Conservation (phyloP, 306 rosid species). For the Senna tora region DNA sequence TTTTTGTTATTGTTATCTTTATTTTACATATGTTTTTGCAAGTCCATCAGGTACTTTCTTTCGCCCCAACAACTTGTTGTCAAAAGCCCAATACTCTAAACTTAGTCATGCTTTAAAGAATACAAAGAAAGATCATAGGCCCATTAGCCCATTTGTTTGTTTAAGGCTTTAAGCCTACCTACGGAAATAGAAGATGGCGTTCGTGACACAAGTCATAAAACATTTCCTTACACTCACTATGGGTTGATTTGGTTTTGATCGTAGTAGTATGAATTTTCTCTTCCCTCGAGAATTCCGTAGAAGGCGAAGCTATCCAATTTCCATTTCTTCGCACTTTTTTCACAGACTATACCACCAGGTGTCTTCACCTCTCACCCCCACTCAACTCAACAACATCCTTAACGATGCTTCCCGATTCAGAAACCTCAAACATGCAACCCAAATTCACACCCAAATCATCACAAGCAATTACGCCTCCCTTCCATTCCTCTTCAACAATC, state of each 20-base stretch:
- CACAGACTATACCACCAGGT: not conserved
- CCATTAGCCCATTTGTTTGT: too few species aligned
- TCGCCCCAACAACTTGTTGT: too few species aligned
- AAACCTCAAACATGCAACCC: constrained; percentile 42
- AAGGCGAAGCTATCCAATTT: not conserved
- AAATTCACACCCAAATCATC: constrained; percentile 55
- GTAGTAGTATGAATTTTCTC: constrained; percentile 26
- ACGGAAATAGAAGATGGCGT: not conserved
- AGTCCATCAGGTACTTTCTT: too few species aligned
- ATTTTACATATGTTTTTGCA: too few species aligned
- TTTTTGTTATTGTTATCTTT: too few species aligned
- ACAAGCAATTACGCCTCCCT: constrained; percentile 32
- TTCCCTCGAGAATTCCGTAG: constrained; percentile 1
- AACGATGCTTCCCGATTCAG: constrained; percentile 20
- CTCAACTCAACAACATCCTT: constrained; percentile 40
- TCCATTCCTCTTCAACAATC: constrained; percentile 51
- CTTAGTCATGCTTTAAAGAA: too few species aligned
- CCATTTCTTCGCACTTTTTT: not conserved
- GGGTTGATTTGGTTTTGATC: not conserved
- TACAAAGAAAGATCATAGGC: too few species aligned
- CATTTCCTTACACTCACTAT: not conserved
- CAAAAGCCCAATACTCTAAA: too few species aligned
- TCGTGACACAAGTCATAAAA: not conserved
- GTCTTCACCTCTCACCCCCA: constrained; percentile 34
- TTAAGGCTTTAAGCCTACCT: too few species aligned